Conservation (phyloP, 169 alveolate species). For the Cryptosporidium ryanae region DNA sequence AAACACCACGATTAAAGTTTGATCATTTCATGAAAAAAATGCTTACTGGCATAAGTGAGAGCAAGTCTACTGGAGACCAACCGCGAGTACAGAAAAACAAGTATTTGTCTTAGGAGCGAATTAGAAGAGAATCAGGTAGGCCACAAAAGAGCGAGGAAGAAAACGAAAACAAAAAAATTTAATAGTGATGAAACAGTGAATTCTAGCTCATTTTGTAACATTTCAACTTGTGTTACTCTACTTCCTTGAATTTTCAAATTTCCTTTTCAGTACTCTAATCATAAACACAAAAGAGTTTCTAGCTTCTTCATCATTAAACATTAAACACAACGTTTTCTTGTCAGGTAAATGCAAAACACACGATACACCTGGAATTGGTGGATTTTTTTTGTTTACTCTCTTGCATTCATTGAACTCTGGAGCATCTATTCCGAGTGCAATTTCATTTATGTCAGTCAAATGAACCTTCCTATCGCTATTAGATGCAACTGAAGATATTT, state of each 20-base stretch:
- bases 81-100: too few relatives aligned
- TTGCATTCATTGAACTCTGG: conserved; percentile 41
- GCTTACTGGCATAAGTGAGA: too few relatives aligned
- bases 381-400: conserved; percentile 53
- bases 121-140: too few relatives aligned
- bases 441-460: conserved; percentile 48
- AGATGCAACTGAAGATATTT: conserved; percentile 66
- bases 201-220: background rate
- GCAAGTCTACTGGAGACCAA: too few relatives aligned
- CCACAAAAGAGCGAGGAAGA: background rate
- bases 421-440: conserved; percentile 64
- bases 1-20: too few relatives aligned
- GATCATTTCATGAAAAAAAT: too few relatives aligned
- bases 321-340: conserved; percentile 54
- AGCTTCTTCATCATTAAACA: conserved; percentile 73
- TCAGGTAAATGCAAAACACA: conserved; percentile 63
- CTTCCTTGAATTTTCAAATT: conserved; percentile 40
- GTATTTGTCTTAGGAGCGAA: background rate
- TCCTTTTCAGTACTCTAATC: conserved; percentile 68
- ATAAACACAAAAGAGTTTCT: conserved; percentile 70
- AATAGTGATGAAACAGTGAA: background rate
- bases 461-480: conserved; percentile 70
- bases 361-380: conserved; percentile 64
- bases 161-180: background rate
- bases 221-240: background rate